Conservation (phyloP, 2,329 filamentous ascomycete species). For the Volutella citrinella region DNA sequence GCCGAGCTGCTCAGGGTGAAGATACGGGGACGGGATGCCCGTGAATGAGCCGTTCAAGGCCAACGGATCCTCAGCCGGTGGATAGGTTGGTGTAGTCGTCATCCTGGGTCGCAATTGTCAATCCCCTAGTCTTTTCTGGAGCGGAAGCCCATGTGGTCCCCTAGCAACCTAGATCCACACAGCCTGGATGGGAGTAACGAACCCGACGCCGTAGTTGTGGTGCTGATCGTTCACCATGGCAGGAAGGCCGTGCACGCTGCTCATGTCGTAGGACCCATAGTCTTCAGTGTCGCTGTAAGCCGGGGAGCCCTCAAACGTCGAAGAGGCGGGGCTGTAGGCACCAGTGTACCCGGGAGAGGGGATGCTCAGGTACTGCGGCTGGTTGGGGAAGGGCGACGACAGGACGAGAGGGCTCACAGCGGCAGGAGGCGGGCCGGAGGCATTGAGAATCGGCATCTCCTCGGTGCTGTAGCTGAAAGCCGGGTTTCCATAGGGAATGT, state of each 20-base stretch:
- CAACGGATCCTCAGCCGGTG: conserved; percentile 42
- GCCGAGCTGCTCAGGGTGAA: conserved; percentile 39
- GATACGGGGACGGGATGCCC: conserved; percentile 43
- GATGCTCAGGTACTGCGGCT: conserved; percentile 60
- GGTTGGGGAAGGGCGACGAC: conserved; percentile 51
- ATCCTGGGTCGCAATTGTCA: conserved; percentile 55
- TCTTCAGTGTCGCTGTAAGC: conserved; percentile 63
- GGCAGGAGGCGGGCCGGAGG: conserved; percentile 39
- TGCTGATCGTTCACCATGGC: conserved; percentile 43
- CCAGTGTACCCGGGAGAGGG: conserved; percentile 59
- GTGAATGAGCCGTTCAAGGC: conserved; percentile 34
- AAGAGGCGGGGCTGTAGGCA: conserved; percentile 61
- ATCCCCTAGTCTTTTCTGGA: conserved; percentile 45
- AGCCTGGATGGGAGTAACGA: conserved; percentile 61
- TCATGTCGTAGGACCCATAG: conserved; percentile 47
- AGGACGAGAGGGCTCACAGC: conserved; percentile 54
- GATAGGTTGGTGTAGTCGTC: conserved; percentile 43
- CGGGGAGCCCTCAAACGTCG: conserved; percentile 60
- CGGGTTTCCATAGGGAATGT: conserved; percentile 54
- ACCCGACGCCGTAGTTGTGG: conserved; percentile 49
- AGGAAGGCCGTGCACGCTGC: conserved; percentile 40
- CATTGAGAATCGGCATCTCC: conserved; percentile 54
- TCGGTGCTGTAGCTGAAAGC: conserved; percentile 64
- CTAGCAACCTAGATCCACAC: conserved; percentile 54
- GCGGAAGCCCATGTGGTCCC: conserved; percentile 38